Conservation (phyloP, 148 eudicot genomes). For the Diospyros lotus region DNA sequence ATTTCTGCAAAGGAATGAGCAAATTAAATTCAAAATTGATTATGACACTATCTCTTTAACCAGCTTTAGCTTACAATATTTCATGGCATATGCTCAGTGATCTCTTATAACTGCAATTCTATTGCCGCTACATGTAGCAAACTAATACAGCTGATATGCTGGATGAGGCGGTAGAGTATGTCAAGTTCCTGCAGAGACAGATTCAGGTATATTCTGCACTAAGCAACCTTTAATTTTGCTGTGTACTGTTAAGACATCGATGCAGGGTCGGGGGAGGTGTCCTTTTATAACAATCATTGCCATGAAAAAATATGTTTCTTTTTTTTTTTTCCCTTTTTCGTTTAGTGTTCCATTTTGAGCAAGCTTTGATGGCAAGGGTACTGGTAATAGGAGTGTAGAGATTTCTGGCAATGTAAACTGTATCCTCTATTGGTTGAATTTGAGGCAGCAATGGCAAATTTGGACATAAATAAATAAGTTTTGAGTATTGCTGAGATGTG, state of each 20-base stretch:
- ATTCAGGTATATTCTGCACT: conserved; percentile 49
- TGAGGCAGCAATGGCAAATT: background rate
- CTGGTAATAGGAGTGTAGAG: no score
- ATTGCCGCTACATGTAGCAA: conserved; percentile 57
- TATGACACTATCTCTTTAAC: background rate
- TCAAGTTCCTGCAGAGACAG: conserved; percentile 74
- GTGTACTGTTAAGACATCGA: background rate
- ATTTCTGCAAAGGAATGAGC: background rate
- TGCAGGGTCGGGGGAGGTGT: background rate
- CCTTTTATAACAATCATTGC: no score
- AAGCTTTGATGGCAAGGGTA: background rate
- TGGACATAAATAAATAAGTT: background rate
- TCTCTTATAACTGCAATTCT: conserved; percentile 10
- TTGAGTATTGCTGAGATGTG: no score
- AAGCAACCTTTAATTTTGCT: background rate
- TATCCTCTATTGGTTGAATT: background rate
- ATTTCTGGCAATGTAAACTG: no score
- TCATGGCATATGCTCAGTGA: background rate
- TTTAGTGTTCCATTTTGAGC: background rate
- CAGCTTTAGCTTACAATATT: background rate
- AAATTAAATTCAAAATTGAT: background rate
- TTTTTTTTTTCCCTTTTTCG: background rate
- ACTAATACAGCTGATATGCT: conserved; percentile 97
- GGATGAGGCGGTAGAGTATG: conserved; percentile 97
- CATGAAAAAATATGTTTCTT: no score